These are phyloP conservation scores for Eucalyptus pauciflora DNA, from an alignment of 345 rosid genomes.

Conservation along the genomic window DNA sequence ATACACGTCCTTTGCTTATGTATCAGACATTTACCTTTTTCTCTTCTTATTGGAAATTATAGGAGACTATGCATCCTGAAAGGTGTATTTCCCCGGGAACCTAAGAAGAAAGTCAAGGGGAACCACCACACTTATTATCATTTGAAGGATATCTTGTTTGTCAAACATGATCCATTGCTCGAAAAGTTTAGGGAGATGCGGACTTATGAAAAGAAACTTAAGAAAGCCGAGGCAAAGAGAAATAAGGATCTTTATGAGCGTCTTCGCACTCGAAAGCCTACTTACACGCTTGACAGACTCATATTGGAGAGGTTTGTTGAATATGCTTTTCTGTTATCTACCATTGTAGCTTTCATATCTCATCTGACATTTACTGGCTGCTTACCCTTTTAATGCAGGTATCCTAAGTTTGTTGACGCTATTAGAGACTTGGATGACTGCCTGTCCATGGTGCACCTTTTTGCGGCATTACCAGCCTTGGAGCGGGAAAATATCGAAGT, in stretches of 20 bases:
- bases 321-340: not conserved
- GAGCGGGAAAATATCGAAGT: slow-evolving; percentile 74
- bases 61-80: slow-evolving; percentile 79
- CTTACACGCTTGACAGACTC: slow-evolving; percentile 52
- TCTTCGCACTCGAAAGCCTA: slow-evolving; percentile 60
- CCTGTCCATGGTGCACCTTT: slow-evolving; percentile 87
- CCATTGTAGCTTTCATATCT: not conserved
- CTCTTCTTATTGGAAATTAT: not conserved
- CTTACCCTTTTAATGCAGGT: slow-evolving; percentile 30
- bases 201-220: slow-evolving; percentile 62
- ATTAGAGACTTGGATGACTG: slow-evolving; percentile 95
- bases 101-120: slow-evolving; percentile 89
- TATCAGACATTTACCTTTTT: not conserved
- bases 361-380: not conserved
- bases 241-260: slow-evolving; percentile 61
- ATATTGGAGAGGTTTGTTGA: slow-evolving; percentile 68
- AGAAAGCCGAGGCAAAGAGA: slow-evolving; percentile 73
- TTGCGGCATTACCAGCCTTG: slow-evolving; percentile 79
- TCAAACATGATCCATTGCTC: slow-evolving; percentile 77
- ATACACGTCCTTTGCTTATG: not conserved
- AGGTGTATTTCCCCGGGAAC: slow-evolving; percentile 89
- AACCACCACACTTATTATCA: slow-evolving; percentile 95
- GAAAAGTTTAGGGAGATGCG: slow-evolving; percentile 79
- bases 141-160: slow-evolving; percentile 73
- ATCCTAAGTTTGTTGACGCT: slow-evolving; percentile 78